Percentiles rank a stretch among this genome's conserved stretches.
phyloP scores from a whole-genome alignment of 345 rosid species.

The Adansonia digitata region DNA sequence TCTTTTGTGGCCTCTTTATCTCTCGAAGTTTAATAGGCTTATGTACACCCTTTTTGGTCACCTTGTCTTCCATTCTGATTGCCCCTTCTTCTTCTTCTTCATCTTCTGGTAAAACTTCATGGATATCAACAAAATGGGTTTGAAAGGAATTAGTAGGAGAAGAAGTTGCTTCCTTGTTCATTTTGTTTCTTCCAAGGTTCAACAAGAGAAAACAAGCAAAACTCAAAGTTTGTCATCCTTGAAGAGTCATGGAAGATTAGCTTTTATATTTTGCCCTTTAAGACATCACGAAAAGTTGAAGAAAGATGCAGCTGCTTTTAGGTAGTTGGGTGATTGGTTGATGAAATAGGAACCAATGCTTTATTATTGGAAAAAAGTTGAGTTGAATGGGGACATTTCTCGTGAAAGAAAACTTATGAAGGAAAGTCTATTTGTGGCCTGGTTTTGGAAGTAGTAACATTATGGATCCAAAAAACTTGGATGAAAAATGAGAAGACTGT shows the following conservation, averaged over 20 bases:
- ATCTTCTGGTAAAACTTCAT: slow-evolving; percentile 49
- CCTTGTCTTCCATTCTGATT: slow-evolving; percentile 27
- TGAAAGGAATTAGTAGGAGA: not conserved
- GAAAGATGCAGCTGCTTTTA: not conserved
- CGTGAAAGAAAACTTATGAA: not conserved
- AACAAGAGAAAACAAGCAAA: not conserved
- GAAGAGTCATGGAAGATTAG: not conserved
- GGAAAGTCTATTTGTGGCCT: not conserved
- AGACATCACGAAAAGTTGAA: slow-evolving; percentile 9
- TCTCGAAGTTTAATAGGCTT: slow-evolving; percentile 39
- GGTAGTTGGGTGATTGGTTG: slow-evolving; percentile 2
- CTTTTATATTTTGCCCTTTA: not conserved
- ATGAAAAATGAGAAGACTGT: not conserved
- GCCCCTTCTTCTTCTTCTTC: slow-evolving; percentile 43
- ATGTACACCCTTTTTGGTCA: slow-evolving; percentile 13
- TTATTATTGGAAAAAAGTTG: not conserved
- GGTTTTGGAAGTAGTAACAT: not conserved
- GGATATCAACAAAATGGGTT: slow-evolving; percentile 60
- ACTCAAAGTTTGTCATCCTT: not conserved
- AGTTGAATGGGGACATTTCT: not conserved
- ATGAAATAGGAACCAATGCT: slow-evolving; percentile 4
- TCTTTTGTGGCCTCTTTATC: slow-evolving; percentile 34
- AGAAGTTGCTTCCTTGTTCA: not conserved
- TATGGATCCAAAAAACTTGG: not conserved
- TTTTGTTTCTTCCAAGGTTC: not conserved